Conservation (phyloP, 1,284 basidiomycete species). For the Cutaneotrichosporon cavernicola region DNA sequence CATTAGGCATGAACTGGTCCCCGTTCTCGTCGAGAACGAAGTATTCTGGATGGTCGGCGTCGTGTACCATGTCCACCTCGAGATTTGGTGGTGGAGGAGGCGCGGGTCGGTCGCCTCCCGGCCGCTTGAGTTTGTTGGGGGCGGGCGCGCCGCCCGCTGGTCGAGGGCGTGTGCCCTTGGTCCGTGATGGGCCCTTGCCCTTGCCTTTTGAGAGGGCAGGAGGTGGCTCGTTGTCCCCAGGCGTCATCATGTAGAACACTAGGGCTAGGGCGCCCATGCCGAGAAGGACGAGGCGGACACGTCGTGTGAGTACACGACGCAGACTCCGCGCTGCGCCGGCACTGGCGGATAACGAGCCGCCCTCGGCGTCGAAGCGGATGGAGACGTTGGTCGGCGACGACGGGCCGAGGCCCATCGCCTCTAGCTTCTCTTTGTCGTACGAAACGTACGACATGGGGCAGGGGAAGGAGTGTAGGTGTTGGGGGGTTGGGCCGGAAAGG, state of each 20-base stretch:
- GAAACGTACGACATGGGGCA: neutral
- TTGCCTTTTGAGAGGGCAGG: neutral
- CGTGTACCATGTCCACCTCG: slow-evolving; percentile 8
- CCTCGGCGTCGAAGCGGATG: slow-evolving; percentile 13
- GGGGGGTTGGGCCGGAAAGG: too few species aligned
- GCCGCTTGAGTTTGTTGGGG: slow-evolving; percentile 2
- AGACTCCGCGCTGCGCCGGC: slow-evolving; percentile 9
- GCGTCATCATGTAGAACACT: slow-evolving; percentile 14
- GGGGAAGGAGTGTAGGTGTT: neutral
- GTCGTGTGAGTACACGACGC: slow-evolving; percentile 14
- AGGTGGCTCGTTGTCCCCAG: neutral
- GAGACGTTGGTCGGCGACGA: neutral
- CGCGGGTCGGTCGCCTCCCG: slow-evolving; percentile 2
- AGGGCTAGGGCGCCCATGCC: slow-evolving; percentile 1
- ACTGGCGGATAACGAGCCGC: neutral
- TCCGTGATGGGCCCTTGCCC: neutral
- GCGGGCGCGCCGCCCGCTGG: neutral
- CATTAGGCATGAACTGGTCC: slow-evolving; percentile 32
- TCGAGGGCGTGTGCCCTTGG: neutral
- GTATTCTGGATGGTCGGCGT: slow-evolving; percentile 12
- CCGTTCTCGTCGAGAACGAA: slow-evolving; percentile 35
- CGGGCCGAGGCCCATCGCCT: neutral
- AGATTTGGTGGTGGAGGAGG: slow-evolving; percentile 8
- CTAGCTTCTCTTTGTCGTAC: neutral
- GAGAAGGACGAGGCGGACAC: slow-evolving; percentile 14